These are phyloP conservation scores for Blastocystis sp. DNA, from an alignment of 352 stramenopile species.

Conservation along the genomic window DNA sequence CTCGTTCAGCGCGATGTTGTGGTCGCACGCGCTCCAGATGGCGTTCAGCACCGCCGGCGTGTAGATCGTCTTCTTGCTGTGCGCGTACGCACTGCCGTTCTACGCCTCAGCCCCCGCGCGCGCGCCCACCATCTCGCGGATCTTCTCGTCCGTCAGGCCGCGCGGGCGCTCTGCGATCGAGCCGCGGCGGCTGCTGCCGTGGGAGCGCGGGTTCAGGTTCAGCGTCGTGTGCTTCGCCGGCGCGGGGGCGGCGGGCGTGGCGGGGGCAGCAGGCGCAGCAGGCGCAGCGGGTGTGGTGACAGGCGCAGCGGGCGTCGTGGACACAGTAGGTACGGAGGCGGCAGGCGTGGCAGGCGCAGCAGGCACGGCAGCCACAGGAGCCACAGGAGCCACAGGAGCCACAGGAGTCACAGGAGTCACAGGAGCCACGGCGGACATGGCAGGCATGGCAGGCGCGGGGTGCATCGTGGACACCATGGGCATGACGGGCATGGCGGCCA, in stretches of 20 bases:
- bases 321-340: neutral
- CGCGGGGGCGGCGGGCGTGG: neutral
- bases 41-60: neutral
- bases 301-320: neutral
- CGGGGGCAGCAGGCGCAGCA: neutral
- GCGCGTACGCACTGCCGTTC: neutral
- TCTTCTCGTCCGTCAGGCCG: neutral
- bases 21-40: constrained; percentile 4
- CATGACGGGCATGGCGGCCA: neutral
- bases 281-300: neutral
- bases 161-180: neutral
- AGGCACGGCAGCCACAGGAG: neutral
- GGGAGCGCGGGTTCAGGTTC: neutral
- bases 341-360: neutral
- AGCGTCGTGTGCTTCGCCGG: neutral
- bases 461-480: neutral
- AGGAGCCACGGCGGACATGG: neutral
- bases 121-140: constrained; percentile 1
- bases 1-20: constrained; percentile 8
- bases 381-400: neutral
- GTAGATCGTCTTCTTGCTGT: constrained; percentile 33
- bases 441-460: neutral
- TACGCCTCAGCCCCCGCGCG: neutral
- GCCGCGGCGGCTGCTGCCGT: neutral
- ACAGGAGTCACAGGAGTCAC: neutral